Evolutionary conservation across 2,329 filamentous ascomycete genomes (phyloP).

Genomic region (Sporothrix inflata): DNA sequence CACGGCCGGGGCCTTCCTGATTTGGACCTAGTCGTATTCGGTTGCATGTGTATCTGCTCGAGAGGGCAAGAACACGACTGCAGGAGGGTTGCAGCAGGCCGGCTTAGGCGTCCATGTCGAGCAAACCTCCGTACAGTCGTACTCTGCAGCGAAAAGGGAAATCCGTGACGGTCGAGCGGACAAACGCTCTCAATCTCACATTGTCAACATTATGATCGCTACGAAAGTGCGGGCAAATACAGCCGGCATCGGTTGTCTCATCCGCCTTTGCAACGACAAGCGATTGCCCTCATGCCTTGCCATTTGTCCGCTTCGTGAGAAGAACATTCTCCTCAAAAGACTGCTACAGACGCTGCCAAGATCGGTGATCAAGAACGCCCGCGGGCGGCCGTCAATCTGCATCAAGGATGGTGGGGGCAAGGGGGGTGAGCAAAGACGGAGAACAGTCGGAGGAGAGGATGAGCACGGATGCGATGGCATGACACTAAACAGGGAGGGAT

Average conservation of each 20-base stretch:
- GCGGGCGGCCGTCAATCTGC: neutral
- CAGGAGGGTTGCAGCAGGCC: neutral
- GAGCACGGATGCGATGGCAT: neutral
- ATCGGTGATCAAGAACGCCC: neutral
- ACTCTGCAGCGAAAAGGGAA: too few relatives aligned
- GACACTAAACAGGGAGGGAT: neutral
- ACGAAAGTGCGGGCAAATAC: neutral
- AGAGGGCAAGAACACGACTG: slow-evolving; percentile 1
- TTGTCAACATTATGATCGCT: too few relatives aligned
- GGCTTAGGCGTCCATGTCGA: neutral
- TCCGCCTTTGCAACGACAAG: neutral
- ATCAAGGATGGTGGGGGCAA: neutral
- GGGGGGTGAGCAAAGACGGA: neutral
- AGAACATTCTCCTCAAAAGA: too few relatives aligned
- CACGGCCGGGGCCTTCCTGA: neutral
- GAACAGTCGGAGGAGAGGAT: neutral
- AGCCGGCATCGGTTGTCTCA: neutral
- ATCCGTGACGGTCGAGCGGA: too few relatives aligned
- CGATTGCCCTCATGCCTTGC: too few relatives aligned
- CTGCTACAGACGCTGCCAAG: neutral
- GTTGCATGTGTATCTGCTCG: neutral
- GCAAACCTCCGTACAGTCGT: neutral
- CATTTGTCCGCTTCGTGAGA: too few relatives aligned
- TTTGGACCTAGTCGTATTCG: slow-evolving; percentile 1
- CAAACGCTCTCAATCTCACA: too few relatives aligned